These are phyloP conservation scores for Batrachochytrium dendrobatidis DNA, from an alignment of 371 early-diverging fungal species.

Conservation along the genomic window DNA sequence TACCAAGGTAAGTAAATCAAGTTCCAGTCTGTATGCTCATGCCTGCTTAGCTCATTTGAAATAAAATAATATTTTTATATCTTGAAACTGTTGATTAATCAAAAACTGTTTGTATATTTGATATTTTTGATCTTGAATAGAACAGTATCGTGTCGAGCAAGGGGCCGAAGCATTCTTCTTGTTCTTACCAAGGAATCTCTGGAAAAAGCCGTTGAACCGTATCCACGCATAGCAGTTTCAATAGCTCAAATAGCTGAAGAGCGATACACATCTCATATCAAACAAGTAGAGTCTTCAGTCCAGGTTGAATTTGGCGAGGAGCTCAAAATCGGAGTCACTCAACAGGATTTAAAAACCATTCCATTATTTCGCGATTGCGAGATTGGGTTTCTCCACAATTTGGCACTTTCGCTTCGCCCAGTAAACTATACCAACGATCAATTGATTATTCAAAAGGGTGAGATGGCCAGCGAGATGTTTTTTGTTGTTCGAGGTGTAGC, in stretches of 20 bases:
- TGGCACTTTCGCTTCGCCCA: conserved; percentile 33
- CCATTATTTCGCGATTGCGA: conserved; percentile 40
- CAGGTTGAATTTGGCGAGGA: conserved; percentile 41
- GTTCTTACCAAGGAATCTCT: conserved; percentile 40
- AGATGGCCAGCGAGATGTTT: conserved; percentile 38
- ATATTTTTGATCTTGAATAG: no score
- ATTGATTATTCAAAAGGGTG: conserved; percentile 30
- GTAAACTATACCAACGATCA: conserved; percentile 30
- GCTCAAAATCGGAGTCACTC: conserved; percentile 36
- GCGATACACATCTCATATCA: conserved; percentile 34
- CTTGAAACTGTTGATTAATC: no score
- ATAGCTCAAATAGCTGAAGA: conserved; percentile 38
- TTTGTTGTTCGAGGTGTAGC: conserved; percentile 37
- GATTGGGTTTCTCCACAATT: conserved; percentile 38
- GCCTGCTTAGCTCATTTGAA: no score
- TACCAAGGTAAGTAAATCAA: conserved; percentile 26
- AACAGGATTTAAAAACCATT: conserved; percentile 35
- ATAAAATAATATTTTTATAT: no score
- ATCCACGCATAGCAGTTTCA: conserved; percentile 30
- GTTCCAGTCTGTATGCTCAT: no score
- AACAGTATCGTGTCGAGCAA: conserved; percentile 40
- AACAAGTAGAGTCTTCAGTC: conserved; percentile 29
- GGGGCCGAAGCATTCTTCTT: conserved; percentile 35
- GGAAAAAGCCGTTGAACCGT: conserved; percentile 15
- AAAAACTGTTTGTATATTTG: no score